Conservation (phyloP, 1,284 basidiomycete species). For the Austropuccinia psidii region DNA sequence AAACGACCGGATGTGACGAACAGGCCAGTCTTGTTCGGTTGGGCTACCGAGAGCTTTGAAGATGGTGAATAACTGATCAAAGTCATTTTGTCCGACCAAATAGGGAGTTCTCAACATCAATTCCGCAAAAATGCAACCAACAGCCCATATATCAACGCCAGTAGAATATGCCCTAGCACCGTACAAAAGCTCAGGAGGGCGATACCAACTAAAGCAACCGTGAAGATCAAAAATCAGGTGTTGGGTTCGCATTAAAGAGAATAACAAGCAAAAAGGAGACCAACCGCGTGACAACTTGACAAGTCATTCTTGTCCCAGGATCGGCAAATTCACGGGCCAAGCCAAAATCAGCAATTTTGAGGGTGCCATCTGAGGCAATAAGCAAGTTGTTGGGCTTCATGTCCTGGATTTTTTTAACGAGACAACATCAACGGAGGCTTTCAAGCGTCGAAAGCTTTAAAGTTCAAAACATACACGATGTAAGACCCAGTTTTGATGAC, state of each 20-base stretch:
- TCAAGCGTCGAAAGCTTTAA: not conserved
- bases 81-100: slow-evolving; percentile 83
- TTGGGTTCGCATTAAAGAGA: not conserved
- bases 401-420: slow-evolving; percentile 57
- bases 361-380: slow-evolving; percentile 76
- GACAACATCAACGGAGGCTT: not conserved
- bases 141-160: slow-evolving; percentile 86
- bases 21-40: slow-evolving; percentile 93
- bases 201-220: slow-evolving; percentile 71
- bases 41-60: slow-evolving; percentile 92
- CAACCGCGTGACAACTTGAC: slow-evolving; percentile 90
- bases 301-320: slow-evolving; percentile 91
- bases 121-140: slow-evolving; percentile 92
- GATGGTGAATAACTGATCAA: slow-evolving; percentile 90
- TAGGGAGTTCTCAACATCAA: slow-evolving; percentile 91
- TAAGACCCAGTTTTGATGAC: slow-evolving; percentile 84
- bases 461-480: slow-evolving; percentile 64
- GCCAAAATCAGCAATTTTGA: slow-evolving; percentile 99
- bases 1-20: slow-evolving; percentile 46
- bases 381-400: slow-evolving; percentile 98
- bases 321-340: slow-evolving; percentile 91
- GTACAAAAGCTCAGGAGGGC: slow-evolving; percentile 85
- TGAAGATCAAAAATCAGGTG: not conserved
- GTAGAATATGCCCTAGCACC: slow-evolving; percentile 80
- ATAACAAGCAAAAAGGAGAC: not conserved